Percentiles rank a stretch among this genome's conserved stretches.
Conservation (phyloP, 768 basidiomycete genomes). For the Boletus insuetus region DNA sequence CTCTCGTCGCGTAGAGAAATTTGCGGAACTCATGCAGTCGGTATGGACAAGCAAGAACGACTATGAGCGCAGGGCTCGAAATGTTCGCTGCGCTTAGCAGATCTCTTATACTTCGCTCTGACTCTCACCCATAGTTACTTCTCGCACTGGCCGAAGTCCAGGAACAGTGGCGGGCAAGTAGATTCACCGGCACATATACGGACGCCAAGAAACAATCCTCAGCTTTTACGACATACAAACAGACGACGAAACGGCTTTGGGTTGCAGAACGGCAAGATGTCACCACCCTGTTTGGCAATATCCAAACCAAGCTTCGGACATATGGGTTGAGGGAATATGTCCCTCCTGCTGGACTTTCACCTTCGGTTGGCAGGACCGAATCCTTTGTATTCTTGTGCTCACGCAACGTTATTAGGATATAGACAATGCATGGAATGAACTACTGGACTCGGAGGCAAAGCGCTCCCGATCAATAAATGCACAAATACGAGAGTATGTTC, state of each 20-base stretch:
- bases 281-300: conserved; percentile 83
- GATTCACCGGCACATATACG: conserved; percentile 70
- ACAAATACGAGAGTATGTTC: conserved; percentile 77
- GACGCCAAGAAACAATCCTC: conserved; percentile 78
- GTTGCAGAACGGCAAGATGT: conserved; percentile 88
- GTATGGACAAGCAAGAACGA: conserved; percentile 87
- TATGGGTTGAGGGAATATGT: conserved; percentile 85
- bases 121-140: conserved; percentile 49
- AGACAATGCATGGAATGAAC: conserved; percentile 69
- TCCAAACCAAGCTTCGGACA: conserved; percentile 91
- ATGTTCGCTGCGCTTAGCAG: conserved; percentile 42
- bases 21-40: conserved; percentile 92
- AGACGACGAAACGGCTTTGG: conserved; percentile 82
- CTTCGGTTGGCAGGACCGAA: conserved; percentile 41
- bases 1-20: conserved; percentile 90
- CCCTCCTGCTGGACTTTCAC: conserved; percentile 67
- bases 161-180: conserved; percentile 61
- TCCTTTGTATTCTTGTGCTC: conserved; percentile 1
- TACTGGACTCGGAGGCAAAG: conserved; percentile 72
- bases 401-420: conserved; percentile 49
- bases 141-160: conserved; percentile 64
- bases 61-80: conserved; percentile 82
- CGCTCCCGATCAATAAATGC: conserved; percentile 84
- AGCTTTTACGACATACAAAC: conserved; percentile 77
- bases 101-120: conserved; percentile 1